Evolutionary conservation across 768 basidiomycete species (phyloP), one percentile per base, ranked within the genome.

Genomic region (Krasilnikovozyma curviuscula): DNA sequence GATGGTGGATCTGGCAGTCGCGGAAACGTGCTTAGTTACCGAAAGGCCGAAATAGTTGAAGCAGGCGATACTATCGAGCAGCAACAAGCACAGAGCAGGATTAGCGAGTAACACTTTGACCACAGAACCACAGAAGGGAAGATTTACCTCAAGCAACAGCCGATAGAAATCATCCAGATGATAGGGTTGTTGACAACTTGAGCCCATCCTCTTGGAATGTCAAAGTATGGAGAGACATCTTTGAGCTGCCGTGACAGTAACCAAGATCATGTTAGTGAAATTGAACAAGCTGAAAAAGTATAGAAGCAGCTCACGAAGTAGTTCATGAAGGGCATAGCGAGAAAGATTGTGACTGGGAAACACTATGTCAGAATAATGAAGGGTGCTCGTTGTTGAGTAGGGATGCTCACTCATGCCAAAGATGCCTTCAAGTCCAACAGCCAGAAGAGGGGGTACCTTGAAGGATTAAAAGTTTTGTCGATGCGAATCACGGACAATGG

Each of bases 371-470:
- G n/a, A n/a, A n/a, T n/a, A n/a, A n/a, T n/a, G n/a, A n/a, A n/a
- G n/a, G n/a, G n/a, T n/a, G n/a, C n/a, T n/a, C n/a, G n/a, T n/a
- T n/a, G n/a, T n/a, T n/a, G n/a, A n/a, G n/a, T n/a, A n/a, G n/a
- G n/a, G n/a, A n/a, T n/a, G n/a, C n/a, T n/a, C n/a, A n/a, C n/a
- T n/a, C n/a, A 78, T 68, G 48, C 93, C 93, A 60, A 91, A 97
- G 52, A 89, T 69, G 35, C 93, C 93, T 66, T 98, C 93, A 54
- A 73, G 83, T 21, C 89, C 88, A 52, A 97, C 93, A 10, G 91
- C 89, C 30, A 63, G 60, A n/a, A n/a, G n/a, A n/a, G n/a, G n/a
- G n/a, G n/a, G n/a, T n/a, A n/a, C n/a, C n/a, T n/a, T n/a, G n/a
- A n/a, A n/a, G n/a, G n/a, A n/a, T n/a, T n/a, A n/a, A n/a, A n/a